Base-by-base conservation (phyloP, 495 filamentous ascomycete species). In the Lophium mytilinum region DNA sequence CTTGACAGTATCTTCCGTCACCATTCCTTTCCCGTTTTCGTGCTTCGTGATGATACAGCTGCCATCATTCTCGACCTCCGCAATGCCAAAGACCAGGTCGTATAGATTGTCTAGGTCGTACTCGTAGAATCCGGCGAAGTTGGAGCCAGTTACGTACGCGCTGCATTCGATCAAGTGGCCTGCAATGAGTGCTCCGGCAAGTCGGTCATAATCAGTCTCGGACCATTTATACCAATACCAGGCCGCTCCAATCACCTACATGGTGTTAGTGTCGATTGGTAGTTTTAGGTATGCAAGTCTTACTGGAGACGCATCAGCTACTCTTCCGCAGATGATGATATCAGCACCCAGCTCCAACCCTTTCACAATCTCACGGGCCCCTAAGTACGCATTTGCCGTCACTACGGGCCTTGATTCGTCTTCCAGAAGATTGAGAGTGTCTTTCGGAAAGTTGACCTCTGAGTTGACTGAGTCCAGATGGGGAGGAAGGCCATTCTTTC, bases 111-210 rank as follows among this genome's bases (percentile, higher is more conserved):
- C 56, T 1, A 52, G 37, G 8, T 40, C 37, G 35, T 60, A 59
- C 3, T 73, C 57, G 30, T 78, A 79, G 68, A 83, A 83, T 0
- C 80, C 81, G 8, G 79, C 71, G 62, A 77, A 85, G 61, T 84
- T 81, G 5, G 74, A 78, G 2, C 82, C 80, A 40, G 72, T 77
- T 7, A 63, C 60, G 54, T 82, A 83, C 18, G 72, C 73, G 36
- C 72, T 75, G 62, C 80, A 83, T 56, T 82, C 80, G 46, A 82
- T 81, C 11, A 82, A 66, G 67, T 83, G 79, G 5, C 80, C 80
- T 1, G 79, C 78, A 9, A 83, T 71, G 12, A 82, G 73, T 4
- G 77, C 72, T 30, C 76, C 75, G 4, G 80, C 80, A 7, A 83
- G 57, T 50, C 76, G 68, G 52, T 80, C 72, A 10, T 75, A 70